Base-by-base conservation (phyloP, 208 protist species). In the Acanthamoeba healyi region DNA sequence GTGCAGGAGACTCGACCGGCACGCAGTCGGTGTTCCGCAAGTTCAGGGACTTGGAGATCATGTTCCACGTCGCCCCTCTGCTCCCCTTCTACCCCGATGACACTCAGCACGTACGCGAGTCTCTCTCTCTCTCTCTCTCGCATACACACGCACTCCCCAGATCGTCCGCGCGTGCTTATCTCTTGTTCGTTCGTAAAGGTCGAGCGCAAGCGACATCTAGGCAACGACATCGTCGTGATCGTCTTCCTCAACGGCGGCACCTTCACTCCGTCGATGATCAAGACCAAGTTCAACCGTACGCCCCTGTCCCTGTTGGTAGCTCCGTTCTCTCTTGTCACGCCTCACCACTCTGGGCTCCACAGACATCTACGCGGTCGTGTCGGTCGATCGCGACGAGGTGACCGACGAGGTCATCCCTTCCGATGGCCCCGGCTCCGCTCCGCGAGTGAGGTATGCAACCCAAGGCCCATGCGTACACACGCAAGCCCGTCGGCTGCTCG, bases 171-270 rank as follows among this genome's bases (percentile, higher is more conserved):
- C 46, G 5, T 51, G 46, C 17, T 10, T 51, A 6, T 51, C 14
- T 51, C n/a, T n/a, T n/a, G 44, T 49, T 49, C 44, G 44, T n/a
- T 12, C 44, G 44, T 12, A 49, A 6, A 58, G 44, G 40, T 94
- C 12, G 61, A 93, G 88, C n/a, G 88, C 12, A 93, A 93, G 65
- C 88, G 88, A 0, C 88, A 93, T 44, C 19, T 93, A 12, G 74
- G 92, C 26, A 94, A 94, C 32, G 92, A 94, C 58, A 94, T 94
- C 92, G 92, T 94, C 4, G 92, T 94, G 14, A 79, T 94, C 51
- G 74, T 94, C 38, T 94, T 40, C 44, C 26, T 94, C 6, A 49
- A 94, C 10, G 42, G 92, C 17, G 92, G n/a, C 36, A 34, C n/a
- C 26, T 94, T 94, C 46, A 38, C 82, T 44, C 92, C 92, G 36